Evolutionary conservation across 306 rosid genomes (phyloP).

Genomic region (Quercus engelmannii): DNA sequence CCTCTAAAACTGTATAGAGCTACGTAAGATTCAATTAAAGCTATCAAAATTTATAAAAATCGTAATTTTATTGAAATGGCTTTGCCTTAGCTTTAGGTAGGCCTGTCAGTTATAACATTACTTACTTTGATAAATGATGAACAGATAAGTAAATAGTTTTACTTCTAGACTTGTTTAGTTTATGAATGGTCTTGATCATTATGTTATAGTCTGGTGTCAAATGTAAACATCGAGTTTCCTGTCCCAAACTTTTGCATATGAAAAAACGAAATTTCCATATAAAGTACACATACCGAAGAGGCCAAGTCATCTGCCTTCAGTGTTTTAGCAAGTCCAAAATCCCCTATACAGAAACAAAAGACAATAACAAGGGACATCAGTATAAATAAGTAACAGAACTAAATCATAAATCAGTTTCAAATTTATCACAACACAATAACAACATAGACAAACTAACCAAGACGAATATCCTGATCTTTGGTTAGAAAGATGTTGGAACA

Average conservation of each 20-base stretch:
- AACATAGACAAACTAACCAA: slow-evolving; percentile 54
- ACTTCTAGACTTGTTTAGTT: background rate
- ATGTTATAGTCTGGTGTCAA: background rate
- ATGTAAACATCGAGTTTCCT: background rate
- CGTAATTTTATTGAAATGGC: background rate
- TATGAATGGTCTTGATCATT: background rate
- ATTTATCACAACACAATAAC: slow-evolving; percentile 12
- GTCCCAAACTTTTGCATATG: background rate
- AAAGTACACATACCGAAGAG: slow-evolving; percentile 73
- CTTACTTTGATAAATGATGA: background rate
- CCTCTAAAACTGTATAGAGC: background rate
- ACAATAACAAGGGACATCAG: slow-evolving; percentile 27
- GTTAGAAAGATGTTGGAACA: slow-evolving; percentile 99
- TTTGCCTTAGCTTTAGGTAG: background rate
- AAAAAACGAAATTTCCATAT: slow-evolving; percentile 13
- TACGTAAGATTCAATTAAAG: background rate
- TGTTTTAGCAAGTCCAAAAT: slow-evolving; percentile 98
- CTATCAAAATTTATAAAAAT: background rate
- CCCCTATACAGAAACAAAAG: slow-evolving; percentile 49
- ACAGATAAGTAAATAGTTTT: background rate
- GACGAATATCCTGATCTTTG: slow-evolving; percentile 94
- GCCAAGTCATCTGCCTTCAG: slow-evolving; percentile 96
- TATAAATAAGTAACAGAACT: slow-evolving; percentile 10
- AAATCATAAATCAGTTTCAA: background rate
- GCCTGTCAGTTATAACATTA: background rate